A percentile compares a stretch with the other conserved stretches of the same genome.
phyloP scores from a whole-genome alignment of 2,329 filamentous ascomycete genomes.

The Aureobasidium musti region DNA sequence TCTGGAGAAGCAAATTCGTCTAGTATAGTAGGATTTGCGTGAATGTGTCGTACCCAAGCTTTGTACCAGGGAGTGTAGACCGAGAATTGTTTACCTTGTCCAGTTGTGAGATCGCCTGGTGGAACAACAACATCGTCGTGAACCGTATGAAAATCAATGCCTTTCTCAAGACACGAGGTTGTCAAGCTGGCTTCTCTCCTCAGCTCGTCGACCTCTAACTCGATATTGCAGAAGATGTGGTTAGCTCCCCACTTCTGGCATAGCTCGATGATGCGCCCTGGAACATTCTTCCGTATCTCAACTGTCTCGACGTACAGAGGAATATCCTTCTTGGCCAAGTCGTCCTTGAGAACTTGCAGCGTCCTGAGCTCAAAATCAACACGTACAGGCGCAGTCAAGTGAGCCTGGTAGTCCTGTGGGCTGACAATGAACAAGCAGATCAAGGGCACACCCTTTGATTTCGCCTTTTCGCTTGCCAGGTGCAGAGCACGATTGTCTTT shows the following conservation, averaged over 20 bases:
- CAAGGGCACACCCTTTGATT: constrained; percentile 67
- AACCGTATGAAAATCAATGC: constrained; percentile 68
- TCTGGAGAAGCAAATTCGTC: constrained; percentile 60
- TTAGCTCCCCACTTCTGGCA: constrained; percentile 70
- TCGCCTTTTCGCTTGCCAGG: constrained; percentile 67
- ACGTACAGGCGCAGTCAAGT: constrained; percentile 69
- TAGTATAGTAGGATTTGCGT: constrained; percentile 68
- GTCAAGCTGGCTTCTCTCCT: constrained; percentile 72
- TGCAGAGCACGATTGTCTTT: constrained; percentile 72
- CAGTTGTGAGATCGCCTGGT: constrained; percentile 67
- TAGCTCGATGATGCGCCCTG: constrained; percentile 63
- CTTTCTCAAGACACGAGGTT: constrained; percentile 60
- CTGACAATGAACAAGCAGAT: constrained; percentile 78
- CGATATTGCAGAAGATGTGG: constrained; percentile 79
- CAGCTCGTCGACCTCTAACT: constrained; percentile 91
- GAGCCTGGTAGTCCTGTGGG: constrained; percentile 81
- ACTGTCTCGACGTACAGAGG: constrained; percentile 76
- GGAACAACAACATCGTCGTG: constrained; percentile 83
- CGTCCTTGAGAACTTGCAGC: constrained; percentile 63
- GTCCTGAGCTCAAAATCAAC: constrained; percentile 82
- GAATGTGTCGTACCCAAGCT: constrained; percentile 72
- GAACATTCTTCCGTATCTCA: constrained; percentile 63
- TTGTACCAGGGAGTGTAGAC: constrained; percentile 84
- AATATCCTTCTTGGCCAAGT: constrained; percentile 70
- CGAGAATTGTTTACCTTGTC: constrained; percentile 74